Evolutionary conservation across 495 filamentous ascomycete species (phyloP).

Genomic region (Penicillium riverlandense): DNA sequence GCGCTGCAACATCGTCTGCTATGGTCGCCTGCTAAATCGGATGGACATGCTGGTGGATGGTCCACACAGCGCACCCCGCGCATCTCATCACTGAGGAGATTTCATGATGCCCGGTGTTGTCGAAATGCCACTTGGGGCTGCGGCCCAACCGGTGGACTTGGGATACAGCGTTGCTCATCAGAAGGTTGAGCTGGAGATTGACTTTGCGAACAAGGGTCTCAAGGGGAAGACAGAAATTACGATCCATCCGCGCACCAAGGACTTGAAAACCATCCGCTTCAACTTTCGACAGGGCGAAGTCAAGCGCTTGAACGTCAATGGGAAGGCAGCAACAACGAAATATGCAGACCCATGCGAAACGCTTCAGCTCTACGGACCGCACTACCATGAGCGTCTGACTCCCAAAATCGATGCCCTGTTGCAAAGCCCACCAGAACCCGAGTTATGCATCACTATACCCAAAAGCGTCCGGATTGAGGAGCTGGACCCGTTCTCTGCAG

Average conservation of each 20-base stretch:
- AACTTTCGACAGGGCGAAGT: constrained; percentile 83
- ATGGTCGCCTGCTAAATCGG: constrained; percentile 14
- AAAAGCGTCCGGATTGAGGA: constrained; percentile 61
- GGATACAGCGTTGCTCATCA: constrained; percentile 68
- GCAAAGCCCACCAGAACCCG: constrained; percentile 51
- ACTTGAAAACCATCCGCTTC: constrained; percentile 63
- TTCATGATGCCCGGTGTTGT: constrained; percentile 42
- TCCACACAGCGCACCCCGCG: constrained; percentile 32
- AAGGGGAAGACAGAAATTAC: constrained; percentile 76
- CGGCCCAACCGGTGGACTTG: constrained; percentile 24
- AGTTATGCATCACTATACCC: constrained; percentile 58
- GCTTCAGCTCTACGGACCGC: constrained; percentile 58
- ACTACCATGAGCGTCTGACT: constrained; percentile 72
- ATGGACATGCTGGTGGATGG: constrained; percentile 37
- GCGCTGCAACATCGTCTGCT: background rate
- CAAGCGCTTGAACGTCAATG: constrained; percentile 63
- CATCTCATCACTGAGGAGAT: constrained; percentile 32
- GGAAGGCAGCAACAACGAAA: constrained; percentile 46
- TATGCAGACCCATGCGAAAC: constrained; percentile 69
- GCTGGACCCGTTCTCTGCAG: constrained; percentile 46
- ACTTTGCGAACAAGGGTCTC: constrained; percentile 68
- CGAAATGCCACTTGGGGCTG: constrained; percentile 26
- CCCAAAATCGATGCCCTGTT: constrained; percentile 57
- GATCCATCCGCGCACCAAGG: constrained; percentile 59
- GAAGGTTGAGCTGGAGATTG: constrained; percentile 79